Percentiles rank a stretch among this genome's conserved stretches.
Conservation (phyloP, 306 rosid genomes). For the Senna tora region DNA sequence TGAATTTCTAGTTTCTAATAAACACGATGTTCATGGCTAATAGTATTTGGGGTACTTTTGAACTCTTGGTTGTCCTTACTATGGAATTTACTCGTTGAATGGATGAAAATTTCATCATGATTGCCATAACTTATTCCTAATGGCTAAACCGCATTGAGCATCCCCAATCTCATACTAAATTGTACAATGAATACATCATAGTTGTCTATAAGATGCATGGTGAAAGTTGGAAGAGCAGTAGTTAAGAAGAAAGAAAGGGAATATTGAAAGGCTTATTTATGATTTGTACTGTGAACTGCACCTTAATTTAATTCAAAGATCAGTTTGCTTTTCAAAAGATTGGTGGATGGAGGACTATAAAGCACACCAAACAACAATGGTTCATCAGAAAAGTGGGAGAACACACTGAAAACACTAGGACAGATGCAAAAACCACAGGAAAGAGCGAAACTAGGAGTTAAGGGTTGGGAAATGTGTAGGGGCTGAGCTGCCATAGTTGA, state of each 20-base stretch:
- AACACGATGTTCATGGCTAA: not conserved
- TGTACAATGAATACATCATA: not conserved
- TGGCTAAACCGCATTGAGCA: not conserved
- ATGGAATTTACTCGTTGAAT: not conserved
- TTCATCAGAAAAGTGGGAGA: not conserved
- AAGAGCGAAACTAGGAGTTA: not conserved
- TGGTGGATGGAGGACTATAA: not conserved
- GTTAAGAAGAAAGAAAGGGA: not conserved
- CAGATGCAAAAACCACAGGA: not conserved
- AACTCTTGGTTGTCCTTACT: not conserved
- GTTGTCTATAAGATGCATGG: not conserved
- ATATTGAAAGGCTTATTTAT: not conserved
- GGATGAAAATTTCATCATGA: not conserved
- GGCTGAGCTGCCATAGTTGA: not conserved
- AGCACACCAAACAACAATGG: not conserved
- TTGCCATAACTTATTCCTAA: not conserved
- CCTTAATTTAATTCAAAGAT: not conserved
- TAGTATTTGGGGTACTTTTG: not conserved
- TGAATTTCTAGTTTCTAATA: conserved; percentile 11
- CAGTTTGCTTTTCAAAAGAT: not conserved
- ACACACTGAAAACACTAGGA: not conserved
- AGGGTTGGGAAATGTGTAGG: not conserved
- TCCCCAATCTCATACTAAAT: not conserved
- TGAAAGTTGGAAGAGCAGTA: not conserved
- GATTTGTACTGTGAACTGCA: not conserved